Evolutionary conservation across 345 rosid genomes (phyloP), one percentile per base, ranked within the genome.

Genomic region (Cochlearia excelsa): DNA sequence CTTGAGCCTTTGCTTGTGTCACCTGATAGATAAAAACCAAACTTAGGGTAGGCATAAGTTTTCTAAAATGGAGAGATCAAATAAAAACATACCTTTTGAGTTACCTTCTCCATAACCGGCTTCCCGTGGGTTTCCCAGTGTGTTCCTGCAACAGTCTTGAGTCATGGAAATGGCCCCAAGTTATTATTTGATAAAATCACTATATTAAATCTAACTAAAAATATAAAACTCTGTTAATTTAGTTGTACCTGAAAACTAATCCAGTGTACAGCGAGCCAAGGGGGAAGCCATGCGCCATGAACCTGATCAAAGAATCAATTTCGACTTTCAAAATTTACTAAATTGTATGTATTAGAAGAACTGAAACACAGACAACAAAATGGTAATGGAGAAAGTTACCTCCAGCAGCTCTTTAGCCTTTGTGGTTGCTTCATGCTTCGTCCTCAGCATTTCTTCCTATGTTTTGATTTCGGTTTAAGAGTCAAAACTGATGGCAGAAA

Each of bases 261-360:
- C 50, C 80, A 72, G 30, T 81, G 82, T 42, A 59, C 68, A 70
- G 82, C 88, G 66, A 94, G 82, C 99, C 99, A 94, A 45, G 80
- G 97, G 38, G 99, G 99, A 68, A 94, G 82, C 99, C 99, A 94
- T 3, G 97, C 82, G 10, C 85, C 73, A 74, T 85, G 96, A 81
- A 81, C 96, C 97, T 90, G 77, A 58, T 31, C 33, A 43, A 63
- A 55, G 69, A 74, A 76, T 5, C 48, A 68, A 65, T 30, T 26
- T 9, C 4, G 9, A 42, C 35, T 29, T 38, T 23, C 39, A 29
- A 40, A 55, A 46, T 51, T 26, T 43, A 63, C 23, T 16, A 8
- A 9, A 38, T 11, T 4, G 11, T 26, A 38, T 54, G 4, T 5
- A 39, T 55, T 28, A 9, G 9, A 4, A 41, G 30, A 3, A 59